Evolutionary conservation across 306 rosid species (phyloP), one percentile per base, ranked within the genome.

Genomic region (Cucumis melo): DNA sequence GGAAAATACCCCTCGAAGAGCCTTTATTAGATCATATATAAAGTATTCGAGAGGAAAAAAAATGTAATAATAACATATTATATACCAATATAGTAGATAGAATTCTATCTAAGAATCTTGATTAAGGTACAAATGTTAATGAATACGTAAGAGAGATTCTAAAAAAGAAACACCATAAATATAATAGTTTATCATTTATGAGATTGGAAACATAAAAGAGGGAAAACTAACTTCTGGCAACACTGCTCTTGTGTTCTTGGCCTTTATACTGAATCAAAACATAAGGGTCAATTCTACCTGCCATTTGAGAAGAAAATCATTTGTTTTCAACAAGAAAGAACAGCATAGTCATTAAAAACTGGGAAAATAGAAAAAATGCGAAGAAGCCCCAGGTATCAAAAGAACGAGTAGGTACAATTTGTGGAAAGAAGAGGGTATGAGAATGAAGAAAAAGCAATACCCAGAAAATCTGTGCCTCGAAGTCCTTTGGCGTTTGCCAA

Each of bases 221-320:
- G 12, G 29, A 38, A 36, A 68, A 64, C 86, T 20, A 81, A 93
- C 97, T 92, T 84, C 81, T 84, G 57, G 91, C 77, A 11, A 90
- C 94, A 50, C 81, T 59, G 89, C 89, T 93, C 86, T 86, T 92
- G 78, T 42, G 88, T 75, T 92, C 97, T 76, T 92, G 96, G 79
- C 84, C 81, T 81, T 90, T 90, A 87, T 92, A 92, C 78, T 86
- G 87, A 41, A 90, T 82, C 85, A 87, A 53, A 65, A 92, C 96
- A 80, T 92, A 90, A n/a, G 97, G 97, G 85, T 92, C 96, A 85
- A 84, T 87, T 10, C 80, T 79, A 78, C 84, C 97, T 92, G 75
- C 21, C 23, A 65, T 50, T 29, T 9, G 15, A 50, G 59, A 72
- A 24, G 17, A 72, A 72, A 17, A 73, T 10, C 17, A 10, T 71